phyloP scores from a whole-genome alignment of 1,284 basidiomycete species.

The Volvariella volvacea region DNA sequence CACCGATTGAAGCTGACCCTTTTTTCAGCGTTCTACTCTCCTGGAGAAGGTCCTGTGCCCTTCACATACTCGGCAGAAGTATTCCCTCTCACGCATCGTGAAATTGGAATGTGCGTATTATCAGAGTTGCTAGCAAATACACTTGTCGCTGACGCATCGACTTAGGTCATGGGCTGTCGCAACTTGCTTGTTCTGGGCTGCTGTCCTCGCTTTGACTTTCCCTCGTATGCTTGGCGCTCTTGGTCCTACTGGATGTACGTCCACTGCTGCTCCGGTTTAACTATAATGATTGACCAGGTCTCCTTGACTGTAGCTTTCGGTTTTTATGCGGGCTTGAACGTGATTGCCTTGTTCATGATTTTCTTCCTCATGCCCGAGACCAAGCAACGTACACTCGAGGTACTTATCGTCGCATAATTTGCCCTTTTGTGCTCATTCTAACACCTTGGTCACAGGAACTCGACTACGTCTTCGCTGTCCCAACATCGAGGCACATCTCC shows the following conservation, averaged over 20 bases:
- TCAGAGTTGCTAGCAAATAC: background rate
- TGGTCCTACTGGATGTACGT: conserved; percentile 28
- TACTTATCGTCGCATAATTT: conserved; percentile 11
- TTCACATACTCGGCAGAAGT: conserved; percentile 60
- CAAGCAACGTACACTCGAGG: conserved; percentile 11
- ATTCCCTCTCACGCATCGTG: conserved; percentile 55
- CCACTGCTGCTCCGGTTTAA: background rate
- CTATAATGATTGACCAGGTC: conserved; percentile 2
- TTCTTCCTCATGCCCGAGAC: conserved; percentile 48
- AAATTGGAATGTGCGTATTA: conserved; percentile 39
- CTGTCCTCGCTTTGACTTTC: conserved; percentile 54
- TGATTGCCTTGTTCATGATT: conserved; percentile 44
- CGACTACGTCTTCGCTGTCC: conserved; percentile 55
- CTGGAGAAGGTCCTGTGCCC: conserved; percentile 69
- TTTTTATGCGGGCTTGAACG: conserved; percentile 50
- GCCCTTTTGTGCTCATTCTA: conserved; percentile 9
- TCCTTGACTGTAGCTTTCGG: conserved; percentile 37
- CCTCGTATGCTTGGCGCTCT: conserved; percentile 46
- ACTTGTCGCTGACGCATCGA: background rate
- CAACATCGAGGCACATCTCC: conserved; percentile 43
- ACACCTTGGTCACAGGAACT: conserved; percentile 26
- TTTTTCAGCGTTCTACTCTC: conserved; percentile 43
- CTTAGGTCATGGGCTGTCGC: conserved; percentile 46
- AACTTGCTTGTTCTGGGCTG: conserved; percentile 44
- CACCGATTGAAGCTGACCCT: conserved; percentile 3